These are phyloP conservation scores for Sclerotinia glacialis DNA, from an alignment of 2,329 filamentous ascomycete genomes.

Conservation along the genomic window DNA sequence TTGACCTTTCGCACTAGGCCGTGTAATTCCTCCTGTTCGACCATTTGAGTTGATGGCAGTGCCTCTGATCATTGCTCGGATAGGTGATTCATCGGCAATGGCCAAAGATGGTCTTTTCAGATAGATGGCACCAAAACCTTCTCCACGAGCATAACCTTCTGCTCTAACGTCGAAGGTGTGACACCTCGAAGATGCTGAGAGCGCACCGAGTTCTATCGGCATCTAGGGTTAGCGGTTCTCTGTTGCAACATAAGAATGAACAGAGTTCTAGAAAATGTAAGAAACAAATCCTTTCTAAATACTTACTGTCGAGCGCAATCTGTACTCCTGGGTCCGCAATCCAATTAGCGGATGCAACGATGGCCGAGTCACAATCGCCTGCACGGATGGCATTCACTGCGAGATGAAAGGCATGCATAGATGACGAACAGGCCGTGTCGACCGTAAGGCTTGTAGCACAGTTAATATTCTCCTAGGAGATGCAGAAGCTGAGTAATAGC, in stretches of 20 bases:
- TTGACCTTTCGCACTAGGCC: conserved; percentile 47
- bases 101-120: conserved; percentile 46
- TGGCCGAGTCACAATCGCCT: conserved; percentile 41
- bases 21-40: conserved; percentile 13
- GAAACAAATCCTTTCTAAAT: too few species aligned
- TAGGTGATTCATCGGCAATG: conserved; percentile 43
- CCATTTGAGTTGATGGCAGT: background rate
- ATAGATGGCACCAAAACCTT: conserved; percentile 44
- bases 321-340: conserved; percentile 23
- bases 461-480: too few species aligned
- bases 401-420: conserved; percentile 44
- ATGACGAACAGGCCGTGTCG: conserved; percentile 48
- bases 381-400: conserved; percentile 44
- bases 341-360: conserved; percentile 30
- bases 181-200: conserved; percentile 15
- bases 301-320: background rate
- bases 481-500: too few species aligned
- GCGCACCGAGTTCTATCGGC: conserved; percentile 34
- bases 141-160: conserved; percentile 47
- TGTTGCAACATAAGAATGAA: too few species aligned
- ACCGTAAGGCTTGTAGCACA: conserved; percentile 41
- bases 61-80: conserved; percentile 45
- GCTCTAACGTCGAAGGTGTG: conserved; percentile 28
- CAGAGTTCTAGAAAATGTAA: too few species aligned
- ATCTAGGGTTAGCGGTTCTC: too few species aligned